Conservation (phyloP, 108 stramenopile species). For the Aureococcus anophagefferens region DNA sequence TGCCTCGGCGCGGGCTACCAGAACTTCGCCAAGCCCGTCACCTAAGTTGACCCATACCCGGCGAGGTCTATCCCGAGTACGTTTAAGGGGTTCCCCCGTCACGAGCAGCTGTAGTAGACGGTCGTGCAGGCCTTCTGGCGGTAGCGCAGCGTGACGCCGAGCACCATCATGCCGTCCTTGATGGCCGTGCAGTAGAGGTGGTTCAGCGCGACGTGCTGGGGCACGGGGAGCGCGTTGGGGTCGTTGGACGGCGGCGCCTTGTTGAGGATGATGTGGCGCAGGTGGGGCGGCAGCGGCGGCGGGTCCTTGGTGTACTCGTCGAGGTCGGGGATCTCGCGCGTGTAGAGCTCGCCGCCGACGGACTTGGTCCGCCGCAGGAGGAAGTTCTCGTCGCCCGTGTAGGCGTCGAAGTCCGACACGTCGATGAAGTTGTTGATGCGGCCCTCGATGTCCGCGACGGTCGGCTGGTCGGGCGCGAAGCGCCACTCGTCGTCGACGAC, state of each 20-base stretch:
- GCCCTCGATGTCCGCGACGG: slow-evolving; percentile 93
- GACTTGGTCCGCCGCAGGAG: slow-evolving; percentile 12
- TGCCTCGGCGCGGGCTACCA: neutral
- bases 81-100: too few species aligned
- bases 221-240: slow-evolving; percentile 81
- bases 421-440: slow-evolving; percentile 99
- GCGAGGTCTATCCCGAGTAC: too few species aligned
- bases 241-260: slow-evolving; percentile 80
- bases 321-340: slow-evolving; percentile 78
- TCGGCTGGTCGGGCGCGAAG: slow-evolving; percentile 86
- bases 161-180: slow-evolving; percentile 98
- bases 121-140: slow-evolving; percentile 90
- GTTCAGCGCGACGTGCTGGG: slow-evolving; percentile 95
- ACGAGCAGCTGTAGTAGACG: slow-evolving; percentile 72
- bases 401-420: slow-evolving; percentile 91
- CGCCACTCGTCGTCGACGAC: slow-evolving; percentile 99
- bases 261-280: slow-evolving; percentile 96
- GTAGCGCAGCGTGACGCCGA: slow-evolving; percentile 93
- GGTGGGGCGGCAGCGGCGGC: slow-evolving; percentile 97
- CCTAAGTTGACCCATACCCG: too few species aligned
- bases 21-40: neutral
- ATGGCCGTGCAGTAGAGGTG: slow-evolving; percentile 99
- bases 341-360: slow-evolving; percentile 72
- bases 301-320: slow-evolving; percentile 99
- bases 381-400: slow-evolving; percentile 80